phyloP scores from a whole-genome alignment of 2,329 filamentous ascomycete species.

The Torrubiella hemipterigena region DNA sequence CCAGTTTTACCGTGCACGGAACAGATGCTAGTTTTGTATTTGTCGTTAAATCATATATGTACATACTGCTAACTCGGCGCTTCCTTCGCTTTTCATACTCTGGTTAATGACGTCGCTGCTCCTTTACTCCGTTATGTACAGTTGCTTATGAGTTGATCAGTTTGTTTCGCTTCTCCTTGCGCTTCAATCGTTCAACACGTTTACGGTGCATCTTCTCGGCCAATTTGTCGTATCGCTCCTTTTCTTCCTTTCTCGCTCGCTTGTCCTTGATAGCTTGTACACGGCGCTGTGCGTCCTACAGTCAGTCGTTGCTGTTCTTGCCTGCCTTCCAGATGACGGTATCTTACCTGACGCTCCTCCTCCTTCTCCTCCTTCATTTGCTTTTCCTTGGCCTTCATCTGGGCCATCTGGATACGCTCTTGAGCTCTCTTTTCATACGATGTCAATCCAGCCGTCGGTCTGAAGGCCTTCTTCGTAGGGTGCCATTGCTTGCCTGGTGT shows the following conservation, averaged over 20 bases:
- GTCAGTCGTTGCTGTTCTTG: neutral
- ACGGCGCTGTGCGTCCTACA: constrained; percentile 44
- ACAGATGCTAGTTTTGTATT: no score
- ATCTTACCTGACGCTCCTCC: constrained; percentile 63
- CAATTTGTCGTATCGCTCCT: constrained; percentile 84
- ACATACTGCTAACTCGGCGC: no score
- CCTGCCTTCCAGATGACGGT: neutral
- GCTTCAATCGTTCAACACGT: constrained; percentile 82
- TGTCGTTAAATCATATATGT: no score
- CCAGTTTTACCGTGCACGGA: no score
- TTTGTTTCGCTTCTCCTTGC: constrained; percentile 94
- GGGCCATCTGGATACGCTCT: constrained; percentile 54
- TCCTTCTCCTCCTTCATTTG: constrained; percentile 96
- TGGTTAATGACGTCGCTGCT: no score
- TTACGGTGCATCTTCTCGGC: constrained; percentile 97
- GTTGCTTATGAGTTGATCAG: constrained; percentile 50
- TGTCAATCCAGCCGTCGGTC: constrained; percentile 64
- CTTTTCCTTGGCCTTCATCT: constrained; percentile 87
- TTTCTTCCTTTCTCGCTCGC: constrained; percentile 81
- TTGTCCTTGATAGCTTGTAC: constrained; percentile 76
- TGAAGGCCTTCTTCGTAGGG: constrained; percentile 68
- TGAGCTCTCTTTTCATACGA: constrained; percentile 68
- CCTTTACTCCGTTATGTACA: no score
- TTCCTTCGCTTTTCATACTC: no score
- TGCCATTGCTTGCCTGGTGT: constrained; percentile 88